Percentiles rank a stretch among this genome's conserved stretches.
Evolutionary conservation across 164 flowering plant genomes (phyloP).

Genomic region (Tinospora cordifolia): DNA sequence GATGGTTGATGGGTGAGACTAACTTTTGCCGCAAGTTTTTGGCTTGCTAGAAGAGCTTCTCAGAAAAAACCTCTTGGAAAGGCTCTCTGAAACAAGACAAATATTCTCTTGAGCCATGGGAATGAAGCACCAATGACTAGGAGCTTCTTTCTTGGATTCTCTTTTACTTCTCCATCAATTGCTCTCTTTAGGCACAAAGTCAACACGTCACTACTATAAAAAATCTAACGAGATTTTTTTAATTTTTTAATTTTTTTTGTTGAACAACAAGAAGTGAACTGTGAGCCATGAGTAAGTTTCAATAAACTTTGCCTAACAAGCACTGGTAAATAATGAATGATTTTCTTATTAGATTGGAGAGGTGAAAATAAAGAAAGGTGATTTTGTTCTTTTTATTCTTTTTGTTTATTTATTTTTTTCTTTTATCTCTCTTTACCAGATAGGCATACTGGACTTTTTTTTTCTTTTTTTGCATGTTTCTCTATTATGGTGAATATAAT

Average conservation of each 20-base stretch:
- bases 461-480: too few relatives aligned
- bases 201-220: background rate
- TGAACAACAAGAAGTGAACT: background rate
- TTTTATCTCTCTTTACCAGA: background rate
- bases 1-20: too few relatives aligned
- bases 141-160: background rate
- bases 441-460: background rate
- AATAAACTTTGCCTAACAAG: background rate
- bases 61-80: too few relatives aligned
- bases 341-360: background rate
- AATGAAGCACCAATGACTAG: background rate
- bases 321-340: background rate
- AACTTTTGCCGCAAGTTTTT: too few relatives aligned
- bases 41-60: too few relatives aligned
- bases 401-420: too few relatives aligned
- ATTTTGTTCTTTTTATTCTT: background rate
- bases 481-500: background rate
- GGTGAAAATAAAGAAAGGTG: background rate
- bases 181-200: background rate
- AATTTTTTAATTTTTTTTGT: too few relatives aligned
- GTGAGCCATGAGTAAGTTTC: background rate
- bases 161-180: background rate
- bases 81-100: too few relatives aligned
- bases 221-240: too few relatives aligned
- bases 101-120: background rate